These are phyloP conservation scores for Meira nashicola DNA, from an alignment of 1,284 basidiomycete genomes.

Conservation along the genomic window DNA sequence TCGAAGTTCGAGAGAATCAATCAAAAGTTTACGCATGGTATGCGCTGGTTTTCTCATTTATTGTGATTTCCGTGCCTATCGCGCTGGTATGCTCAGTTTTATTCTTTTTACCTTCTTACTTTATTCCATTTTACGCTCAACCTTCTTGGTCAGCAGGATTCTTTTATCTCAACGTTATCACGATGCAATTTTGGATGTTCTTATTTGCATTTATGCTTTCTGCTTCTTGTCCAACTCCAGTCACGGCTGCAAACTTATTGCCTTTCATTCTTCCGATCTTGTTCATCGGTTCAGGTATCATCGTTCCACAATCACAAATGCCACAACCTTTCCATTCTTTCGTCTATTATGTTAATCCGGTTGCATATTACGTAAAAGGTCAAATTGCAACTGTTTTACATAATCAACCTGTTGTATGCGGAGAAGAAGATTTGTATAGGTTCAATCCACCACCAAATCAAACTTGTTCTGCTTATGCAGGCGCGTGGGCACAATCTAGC, in stretches of 20 bases:
- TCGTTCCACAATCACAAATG: constrained; percentile 36
- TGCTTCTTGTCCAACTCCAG: constrained; percentile 40
- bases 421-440: constrained; percentile 26
- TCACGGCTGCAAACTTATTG: constrained; percentile 45
- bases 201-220: constrained; percentile 46
- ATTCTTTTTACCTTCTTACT: constrained; percentile 48
- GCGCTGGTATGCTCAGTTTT: constrained; percentile 42
- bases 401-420: constrained; percentile 34
- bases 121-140: constrained; percentile 32
- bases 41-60: constrained; percentile 28
- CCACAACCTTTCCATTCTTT: constrained; percentile 32
- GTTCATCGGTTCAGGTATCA: constrained; percentile 53
- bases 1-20: constrained; percentile 30
- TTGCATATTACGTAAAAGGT: constrained; percentile 42
- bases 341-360: constrained; percentile 38
- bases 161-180: constrained; percentile 38
- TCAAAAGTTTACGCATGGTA: constrained; percentile 40
- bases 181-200: constrained; percentile 12
- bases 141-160: constrained; percentile 32
- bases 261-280: constrained; percentile 49
- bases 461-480: constrained; percentile 32
- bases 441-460: constrained; percentile 35
- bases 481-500: constrained; percentile 24
- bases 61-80: constrained; percentile 34
- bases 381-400: constrained; percentile 40